These are phyloP conservation scores for Diaporthe amygdali DNA, from an alignment of 2,329 filamentous ascomycete species.

Conservation along the genomic window DNA sequence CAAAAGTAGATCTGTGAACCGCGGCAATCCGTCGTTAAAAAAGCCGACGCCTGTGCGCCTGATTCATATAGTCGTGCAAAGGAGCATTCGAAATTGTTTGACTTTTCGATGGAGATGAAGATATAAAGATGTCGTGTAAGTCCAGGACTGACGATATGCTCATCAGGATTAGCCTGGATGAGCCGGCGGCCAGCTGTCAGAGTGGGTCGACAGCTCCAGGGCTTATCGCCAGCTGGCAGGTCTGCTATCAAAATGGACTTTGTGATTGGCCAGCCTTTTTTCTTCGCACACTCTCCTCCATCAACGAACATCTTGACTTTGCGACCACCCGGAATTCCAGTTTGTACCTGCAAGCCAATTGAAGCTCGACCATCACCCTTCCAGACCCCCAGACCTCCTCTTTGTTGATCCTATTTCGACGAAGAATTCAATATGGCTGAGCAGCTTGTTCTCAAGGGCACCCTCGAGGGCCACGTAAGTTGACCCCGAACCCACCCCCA, in stretches of 20 bases:
- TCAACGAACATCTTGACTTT: constrained; percentile 31
- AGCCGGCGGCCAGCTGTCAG: background rate
- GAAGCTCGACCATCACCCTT: constrained; percentile 35
- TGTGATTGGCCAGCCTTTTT: constrained; percentile 17
- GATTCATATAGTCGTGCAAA: background rate
- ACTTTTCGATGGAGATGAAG: background rate
- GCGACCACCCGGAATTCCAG: constrained; percentile 21
- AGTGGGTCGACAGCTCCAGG: background rate
- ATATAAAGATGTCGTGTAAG: no score
- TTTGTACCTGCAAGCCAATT: constrained; percentile 26
- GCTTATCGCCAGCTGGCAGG: constrained; percentile 21
- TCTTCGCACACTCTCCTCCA: constrained; percentile 48
- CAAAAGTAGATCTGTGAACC: background rate
- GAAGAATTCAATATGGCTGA: constrained; percentile 73
- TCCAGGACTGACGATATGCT: background rate
- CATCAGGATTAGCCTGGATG: background rate
- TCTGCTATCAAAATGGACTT: constrained; percentile 18
- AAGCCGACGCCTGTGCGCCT: background rate
- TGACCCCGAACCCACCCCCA: constrained; percentile 31
- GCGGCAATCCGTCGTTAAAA: no score
- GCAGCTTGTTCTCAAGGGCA: constrained; percentile 95
- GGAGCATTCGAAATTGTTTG: background rate
- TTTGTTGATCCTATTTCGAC: constrained; percentile 38
- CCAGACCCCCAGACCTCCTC: constrained; percentile 40
- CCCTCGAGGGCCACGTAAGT: constrained; percentile 94